Base-by-base conservation (phyloP, 1,284 basidiomycete genomes). In the Macrocystidia cucumis region DNA sequence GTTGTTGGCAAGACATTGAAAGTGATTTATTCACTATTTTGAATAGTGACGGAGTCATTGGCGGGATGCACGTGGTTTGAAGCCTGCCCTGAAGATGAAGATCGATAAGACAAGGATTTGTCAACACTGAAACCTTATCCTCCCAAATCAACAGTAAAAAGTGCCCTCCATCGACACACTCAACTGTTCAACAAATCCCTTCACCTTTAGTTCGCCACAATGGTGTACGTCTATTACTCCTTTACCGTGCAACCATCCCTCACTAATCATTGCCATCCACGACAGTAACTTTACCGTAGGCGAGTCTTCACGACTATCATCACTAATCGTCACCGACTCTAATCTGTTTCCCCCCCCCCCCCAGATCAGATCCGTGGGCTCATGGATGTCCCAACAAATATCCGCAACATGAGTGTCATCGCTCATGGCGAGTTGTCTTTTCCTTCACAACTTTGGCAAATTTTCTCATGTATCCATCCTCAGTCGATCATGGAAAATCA, bases 401-500 rank as follows among this genome's bases (percentile, higher is more conserved):
- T 93, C 65, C 83, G 90, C 68, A 97, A 97, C 79, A 97, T 97
- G 92, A 91, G 87, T 78, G 91, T 95, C 56, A 95, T 93, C 62
- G 90, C 91, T 57, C 91, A 93, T 67, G 86, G 86, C 87, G 39
- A 54, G 78, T 64, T 31, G 32, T 31, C 40, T 43, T 32, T 17
- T 36, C 23, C 29, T 33, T 33, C 37, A 50, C 40, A 45, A 31
- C 52, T 43, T 45, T 38, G 16, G 31, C 40, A 32, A 43, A 24
- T 19, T 5, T 20, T 34, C 29, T 29, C 25, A 26, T 23, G 20
- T 8, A 16, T 32, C 33, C 34, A 43, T 29, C 41, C 13, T 5
- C 49, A 89, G 91, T 99, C 80, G 96, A 99, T 69, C 96, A 99
- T 75, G 96, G 96, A 71, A 99, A 99, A 72, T 98, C 96, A 41